These are phyloP conservation scores for Colletotrichum nymphaeae DNA, from an alignment of 2,329 filamentous ascomycete genomes.

Conservation along the genomic window DNA sequence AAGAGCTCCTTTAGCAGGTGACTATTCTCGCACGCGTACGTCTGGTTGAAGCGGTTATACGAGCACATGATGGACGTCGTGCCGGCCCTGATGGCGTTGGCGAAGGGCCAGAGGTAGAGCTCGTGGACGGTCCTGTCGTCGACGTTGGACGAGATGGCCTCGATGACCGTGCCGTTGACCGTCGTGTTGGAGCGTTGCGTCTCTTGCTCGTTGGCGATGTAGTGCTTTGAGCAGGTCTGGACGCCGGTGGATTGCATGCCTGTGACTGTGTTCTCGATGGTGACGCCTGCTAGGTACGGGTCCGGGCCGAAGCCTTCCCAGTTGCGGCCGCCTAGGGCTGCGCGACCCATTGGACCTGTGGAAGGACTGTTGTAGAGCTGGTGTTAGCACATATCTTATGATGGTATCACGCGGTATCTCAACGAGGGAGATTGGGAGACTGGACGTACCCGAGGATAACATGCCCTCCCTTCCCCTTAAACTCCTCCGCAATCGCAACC, in stretches of 20 bases:
- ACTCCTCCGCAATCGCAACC: constrained; percentile 77
- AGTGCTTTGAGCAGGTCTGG: neutral
- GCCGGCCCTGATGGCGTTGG: neutral
- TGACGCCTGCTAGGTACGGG: neutral
- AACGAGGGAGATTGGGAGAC: no score
- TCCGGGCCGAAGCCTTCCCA: neutral
- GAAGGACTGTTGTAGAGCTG: neutral
- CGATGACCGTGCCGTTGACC: neutral
- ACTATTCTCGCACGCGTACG: neutral
- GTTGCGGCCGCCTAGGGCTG: neutral
- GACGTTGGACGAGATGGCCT: neutral
- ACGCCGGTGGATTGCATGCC: neutral
- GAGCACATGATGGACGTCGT: neutral
- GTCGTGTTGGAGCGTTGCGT: neutral
- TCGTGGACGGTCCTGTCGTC: neutral
- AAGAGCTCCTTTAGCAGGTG: neutral
- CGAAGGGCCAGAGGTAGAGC: neutral
- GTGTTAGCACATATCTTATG: no score
- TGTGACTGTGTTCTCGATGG: neutral
- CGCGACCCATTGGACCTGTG: neutral
- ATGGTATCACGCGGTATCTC: no score
- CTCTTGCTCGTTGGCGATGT: neutral
- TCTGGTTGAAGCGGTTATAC: neutral
- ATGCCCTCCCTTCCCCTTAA: constrained; percentile 71
- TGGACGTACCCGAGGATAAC: neutral